Evolutionary conservation across 2,329 filamentous ascomycete genomes (phyloP), one percentile per base, ranked within the genome.

Genomic region (Epichloe coenophiala): DNA sequence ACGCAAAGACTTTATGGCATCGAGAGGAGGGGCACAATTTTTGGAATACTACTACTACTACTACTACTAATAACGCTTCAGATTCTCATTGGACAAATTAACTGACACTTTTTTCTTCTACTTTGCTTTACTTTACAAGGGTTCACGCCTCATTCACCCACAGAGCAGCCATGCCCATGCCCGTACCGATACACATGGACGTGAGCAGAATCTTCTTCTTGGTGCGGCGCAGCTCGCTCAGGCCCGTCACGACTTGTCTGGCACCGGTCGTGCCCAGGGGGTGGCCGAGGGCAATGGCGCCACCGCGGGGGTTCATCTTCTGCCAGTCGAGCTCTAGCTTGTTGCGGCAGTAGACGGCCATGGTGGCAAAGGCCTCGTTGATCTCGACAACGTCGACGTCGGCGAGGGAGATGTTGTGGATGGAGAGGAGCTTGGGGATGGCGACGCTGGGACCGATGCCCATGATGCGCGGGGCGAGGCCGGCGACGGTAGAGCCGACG

Each of bases 331-430:
- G 71, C 57, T 79, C 79, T 47, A 93, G 75, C 57, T 73, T 80
- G 61, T 88, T 76, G 50, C 86, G 71, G 71, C 89, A 95, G 78
- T 96, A 97, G 33, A 96, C 90, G 1, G 88, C 90, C 93, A 97
- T 97, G 48, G 86, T 93, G 21, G 90, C 91, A 62, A 98, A 98
- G 1, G 93, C 93, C 77, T 98, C 93, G 73, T 98, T 98, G 64
- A 98, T 71, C 77, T 97, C 93, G 59, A 91, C 76, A 37, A 97
- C 77, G 63, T 98, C 93, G 55, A 93, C 79, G 60, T 97, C 93
- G 53, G 84, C 78, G 49, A 95, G 73, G 23, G 76, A 79, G 54
- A 98, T 70, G 68, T 84, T 81, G 76, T 84, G 82, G 71, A 93
- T 84, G 63, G 70, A 70, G 44, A 98, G 78, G 33, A 98, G 81